Base-by-base conservation (phyloP, 306 rosid species). In the Prunus persica region DNA sequence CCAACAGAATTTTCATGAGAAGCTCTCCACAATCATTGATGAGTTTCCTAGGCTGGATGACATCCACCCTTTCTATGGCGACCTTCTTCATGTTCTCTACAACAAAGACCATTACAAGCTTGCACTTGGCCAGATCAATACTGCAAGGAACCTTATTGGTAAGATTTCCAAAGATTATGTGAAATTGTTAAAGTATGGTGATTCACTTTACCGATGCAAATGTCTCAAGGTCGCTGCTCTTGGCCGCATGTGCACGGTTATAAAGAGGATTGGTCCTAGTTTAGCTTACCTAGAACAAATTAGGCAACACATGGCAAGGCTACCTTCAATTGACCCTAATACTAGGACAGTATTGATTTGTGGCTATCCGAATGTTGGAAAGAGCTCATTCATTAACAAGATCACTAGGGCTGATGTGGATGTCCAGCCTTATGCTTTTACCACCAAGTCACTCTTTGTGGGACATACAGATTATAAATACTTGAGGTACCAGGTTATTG, bases 31-130 rank as follows among this genome's bases (percentile, higher is more conserved):
- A 3, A 91, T 93, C 24, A 84, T 91, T 18, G 98, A 93, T 0
- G 97, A 91, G 67, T 91, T 93, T 77, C 98, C 98, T 47, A 85
- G 97, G 30, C 84, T 93, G 3, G 98, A 87, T 14, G 92, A 69
- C 79, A 88, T 91, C 79, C 98, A 91, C 50, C 97, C 98, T 0
- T 93, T 93, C 79, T 89, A 89, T 32, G 96, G 97, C 0, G 97
- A 93, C 67, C 91, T 93, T 25, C 93, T 93, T 32, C 97, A 91
- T 51, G 97, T 89, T 47, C 92, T 93, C 20, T 93, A 93, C 85
- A 91, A 93, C 81, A 93, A 91, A 70, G 98, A 93, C 69, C 98
- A 93, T 72, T 91, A 89, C 87, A 93, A 93, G 91, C 98, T 93
- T 77, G 98, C 97, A 0, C 97, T 93, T 74, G 98, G 97, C 20